Evolutionary conservation across 2,329 filamentous ascomycete genomes (phyloP).

Genomic region (Venturiaceae sp.): DNA sequence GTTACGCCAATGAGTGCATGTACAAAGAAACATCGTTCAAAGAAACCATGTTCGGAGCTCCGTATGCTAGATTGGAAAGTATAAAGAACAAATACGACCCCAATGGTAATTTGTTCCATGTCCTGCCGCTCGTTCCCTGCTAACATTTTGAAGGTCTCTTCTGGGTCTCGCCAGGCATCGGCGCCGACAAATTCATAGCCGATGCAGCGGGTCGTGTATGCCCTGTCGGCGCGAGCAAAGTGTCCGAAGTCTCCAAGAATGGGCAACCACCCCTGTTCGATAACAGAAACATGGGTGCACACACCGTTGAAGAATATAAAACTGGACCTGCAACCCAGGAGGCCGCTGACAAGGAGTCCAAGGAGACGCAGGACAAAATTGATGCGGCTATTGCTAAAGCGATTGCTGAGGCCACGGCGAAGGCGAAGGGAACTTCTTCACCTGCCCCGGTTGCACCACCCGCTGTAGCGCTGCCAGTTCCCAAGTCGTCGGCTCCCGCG

Average conservation of each 20-base stretch:
- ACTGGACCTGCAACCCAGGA: not conserved
- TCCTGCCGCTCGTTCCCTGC: too few relatives aligned
- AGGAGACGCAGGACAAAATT: too few relatives aligned
- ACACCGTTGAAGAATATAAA: not conserved
- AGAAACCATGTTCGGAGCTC: constrained; percentile 24
- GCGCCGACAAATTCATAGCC: constrained; percentile 1
- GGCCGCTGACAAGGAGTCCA: not conserved
- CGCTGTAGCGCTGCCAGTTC: too few relatives aligned
- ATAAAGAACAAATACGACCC: constrained; percentile 25
- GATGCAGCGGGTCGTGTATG: not conserved
- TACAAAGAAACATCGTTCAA: constrained; percentile 25
- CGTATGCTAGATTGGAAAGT: constrained; percentile 20
- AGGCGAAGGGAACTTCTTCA: too few relatives aligned
- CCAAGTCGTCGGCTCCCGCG: too few relatives aligned
- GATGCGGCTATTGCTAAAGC: too few relatives aligned
- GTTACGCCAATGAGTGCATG: constrained; percentile 34
- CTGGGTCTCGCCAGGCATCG: constrained; percentile 12
- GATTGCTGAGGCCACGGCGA: too few relatives aligned
- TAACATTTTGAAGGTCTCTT: too few relatives aligned
- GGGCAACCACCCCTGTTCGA: not conserved
- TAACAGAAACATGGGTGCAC: not conserved
- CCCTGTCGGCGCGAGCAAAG: not conserved
- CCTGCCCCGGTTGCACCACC: too few relatives aligned
- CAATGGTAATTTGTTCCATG: too few relatives aligned
- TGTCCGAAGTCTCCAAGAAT: not conserved